Base-by-base conservation (phyloP, 257 asterid genomes). In the Prunella vulgaris region DNA sequence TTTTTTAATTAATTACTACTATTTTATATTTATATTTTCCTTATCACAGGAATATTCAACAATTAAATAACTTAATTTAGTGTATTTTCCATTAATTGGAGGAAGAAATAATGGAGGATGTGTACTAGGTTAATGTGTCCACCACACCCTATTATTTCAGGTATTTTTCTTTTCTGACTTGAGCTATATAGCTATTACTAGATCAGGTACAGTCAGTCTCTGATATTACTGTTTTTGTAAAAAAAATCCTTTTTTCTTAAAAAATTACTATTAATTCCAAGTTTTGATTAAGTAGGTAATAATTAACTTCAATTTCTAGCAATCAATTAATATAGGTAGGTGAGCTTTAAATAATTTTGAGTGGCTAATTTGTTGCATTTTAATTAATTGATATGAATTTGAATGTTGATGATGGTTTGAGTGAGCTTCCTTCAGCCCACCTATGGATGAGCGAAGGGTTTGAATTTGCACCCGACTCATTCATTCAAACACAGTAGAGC, bases 381-480 rank as follows among this genome's bases (percentile, higher is more conserved):
- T 25, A 32, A 32, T 32, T 32, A 32, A 35, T 35, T 13, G 1
- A 13, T 9, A 1, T 9, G 15, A 40, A 40, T 40, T 42, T 30
- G 6, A 6, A 5, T 32, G 52, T 17, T 24, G 38, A 54, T 38
- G 68, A 57, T 65, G 63, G 73, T 57, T 10, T 5, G 51, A 42
- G 51, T 42, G 51, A 89, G 94, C 92, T 85, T 77, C 78, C 90
- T 89, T 87, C 81, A 76, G 92, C 75, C 92, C 92, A 89, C 88
- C 79, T 84, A 79, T 81, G 86, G 90, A 78, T 64, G 40, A 69
- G 81, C 0, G 67, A 46, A 15, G 86, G 87, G 83, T 76, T 77
- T 67, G 96, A 79, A 79, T 85, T 87, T 70, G 83, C 94, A 82
- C 88, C 94, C 83, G 96, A 85, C 90, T 89, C 96, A 87, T 89